Conservation (phyloP, 768 basidiomycete species). For the Russula compacta region DNA sequence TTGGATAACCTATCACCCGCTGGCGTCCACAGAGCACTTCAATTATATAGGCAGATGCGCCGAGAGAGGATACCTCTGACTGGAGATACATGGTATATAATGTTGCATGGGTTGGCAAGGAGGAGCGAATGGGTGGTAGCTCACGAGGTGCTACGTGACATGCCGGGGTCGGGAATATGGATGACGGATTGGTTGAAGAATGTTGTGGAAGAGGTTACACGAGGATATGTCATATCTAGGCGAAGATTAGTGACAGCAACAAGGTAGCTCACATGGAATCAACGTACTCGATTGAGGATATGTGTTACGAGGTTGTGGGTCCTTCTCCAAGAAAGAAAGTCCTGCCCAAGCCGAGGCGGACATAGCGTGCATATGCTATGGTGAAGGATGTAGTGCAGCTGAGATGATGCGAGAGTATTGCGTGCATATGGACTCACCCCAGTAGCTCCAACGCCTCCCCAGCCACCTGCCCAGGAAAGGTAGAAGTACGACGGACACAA, state of each 20-base stretch:
- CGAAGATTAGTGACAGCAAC: not conserved
- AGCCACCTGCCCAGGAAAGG: slow-evolving; percentile 86
- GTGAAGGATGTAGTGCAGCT: not conserved
- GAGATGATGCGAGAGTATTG: not conserved
- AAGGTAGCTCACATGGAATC: slow-evolving; percentile 4
- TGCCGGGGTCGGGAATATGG: slow-evolving; percentile 44
- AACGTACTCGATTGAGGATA: not conserved
- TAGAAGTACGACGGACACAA: slow-evolving; percentile 69
- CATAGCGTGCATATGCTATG: slow-evolving; percentile 64
- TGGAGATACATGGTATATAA: slow-evolving; percentile 68
- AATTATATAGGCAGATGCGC: slow-evolving; percentile 55
- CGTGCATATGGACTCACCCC: slow-evolving; percentile 46
- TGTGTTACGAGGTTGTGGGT: slow-evolving; percentile 6
- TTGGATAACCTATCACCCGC: slow-evolving; percentile 42
- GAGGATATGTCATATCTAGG: slow-evolving; percentile 9
- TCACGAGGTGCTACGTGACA: slow-evolving; percentile 49
- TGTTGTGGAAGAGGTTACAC: slow-evolving; percentile 20
- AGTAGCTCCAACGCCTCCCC: slow-evolving; percentile 77
- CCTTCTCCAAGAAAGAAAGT: slow-evolving; percentile 51
- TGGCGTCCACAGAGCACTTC: slow-evolving; percentile 47
- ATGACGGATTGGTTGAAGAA: slow-evolving; percentile 36
- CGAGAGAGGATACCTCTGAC: slow-evolving; percentile 37
- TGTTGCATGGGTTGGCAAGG: slow-evolving; percentile 54
- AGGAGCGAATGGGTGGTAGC: slow-evolving; percentile 55
- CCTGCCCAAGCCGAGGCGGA: slow-evolving; percentile 51